Evolutionary conservation across 2,329 filamentous ascomycete genomes (phyloP).

Genomic region (Aspergillus arachidicola): DNA sequence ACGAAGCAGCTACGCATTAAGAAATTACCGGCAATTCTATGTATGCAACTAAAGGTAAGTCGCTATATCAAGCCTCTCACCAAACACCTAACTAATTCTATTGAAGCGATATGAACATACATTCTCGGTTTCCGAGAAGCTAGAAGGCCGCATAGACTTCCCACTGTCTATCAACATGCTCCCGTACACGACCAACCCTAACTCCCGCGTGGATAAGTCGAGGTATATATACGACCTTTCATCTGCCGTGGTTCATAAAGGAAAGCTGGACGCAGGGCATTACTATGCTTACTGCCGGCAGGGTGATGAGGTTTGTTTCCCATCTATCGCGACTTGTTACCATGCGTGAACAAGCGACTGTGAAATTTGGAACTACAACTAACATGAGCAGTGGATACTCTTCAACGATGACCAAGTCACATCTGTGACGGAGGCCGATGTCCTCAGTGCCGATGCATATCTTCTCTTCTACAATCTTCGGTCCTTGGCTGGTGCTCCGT

Average conservation of each 20-base stretch:
- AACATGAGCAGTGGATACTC: conserved; percentile 73
- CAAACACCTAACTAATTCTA: conserved; percentile 2
- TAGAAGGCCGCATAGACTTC: conserved; percentile 83
- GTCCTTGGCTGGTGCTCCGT: conserved; percentile 25
- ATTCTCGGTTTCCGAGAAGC: conserved; percentile 76
- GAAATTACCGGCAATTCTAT: conserved; percentile 81
- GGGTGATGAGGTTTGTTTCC: conserved; percentile 63
- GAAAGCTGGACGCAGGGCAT: conserved; percentile 89
- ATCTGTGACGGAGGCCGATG: conserved; percentile 78
- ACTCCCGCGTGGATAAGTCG: conserved; percentile 35
- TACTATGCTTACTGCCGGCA: conserved; percentile 88
- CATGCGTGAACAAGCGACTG: background rate
- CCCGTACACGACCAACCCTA: conserved; percentile 76
- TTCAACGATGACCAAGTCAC: conserved; percentile 96
- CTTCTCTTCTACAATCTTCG: conserved; percentile 74
- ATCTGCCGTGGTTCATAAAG: conserved; percentile 89
- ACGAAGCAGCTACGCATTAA: conserved; percentile 84
- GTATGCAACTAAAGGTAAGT: conserved; percentile 84
- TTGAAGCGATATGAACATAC: conserved; percentile 72
- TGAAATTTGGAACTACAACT: background rate
- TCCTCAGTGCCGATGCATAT: conserved; percentile 84
- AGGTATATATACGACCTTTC: conserved; percentile 83
- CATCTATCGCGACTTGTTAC: background rate
- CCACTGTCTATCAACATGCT: conserved; percentile 86
- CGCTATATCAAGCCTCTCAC: background rate